Conservation (phyloP, 129 eudicot species). For the Lactuca sativa region DNA sequence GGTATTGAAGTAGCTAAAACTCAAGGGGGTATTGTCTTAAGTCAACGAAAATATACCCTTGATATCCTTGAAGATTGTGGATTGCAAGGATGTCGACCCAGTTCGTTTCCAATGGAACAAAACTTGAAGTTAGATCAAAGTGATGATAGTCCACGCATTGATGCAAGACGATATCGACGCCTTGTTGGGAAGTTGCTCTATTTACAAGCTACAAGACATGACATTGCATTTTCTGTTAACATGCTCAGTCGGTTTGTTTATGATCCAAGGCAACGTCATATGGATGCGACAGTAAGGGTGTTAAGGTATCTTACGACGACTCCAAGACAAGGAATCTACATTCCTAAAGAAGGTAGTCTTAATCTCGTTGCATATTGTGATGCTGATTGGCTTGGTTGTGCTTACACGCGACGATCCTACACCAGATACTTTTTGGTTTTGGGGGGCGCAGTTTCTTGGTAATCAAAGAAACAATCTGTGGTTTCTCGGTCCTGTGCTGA, state of each 20-base stretch:
- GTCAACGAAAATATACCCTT: conserved; percentile 10
- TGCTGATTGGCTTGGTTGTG: conserved; percentile 5
- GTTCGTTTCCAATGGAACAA: neutral
- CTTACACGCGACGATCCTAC: neutral
- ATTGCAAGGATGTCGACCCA: neutral
- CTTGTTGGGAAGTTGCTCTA: neutral
- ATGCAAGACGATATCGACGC: neutral
- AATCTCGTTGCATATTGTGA: too few relatives aligned
- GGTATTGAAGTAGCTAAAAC: neutral
- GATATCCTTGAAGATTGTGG: neutral
- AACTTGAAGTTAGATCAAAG: neutral
- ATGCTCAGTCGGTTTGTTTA: neutral
- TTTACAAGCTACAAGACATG: neutral
- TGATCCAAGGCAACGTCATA: neutral
- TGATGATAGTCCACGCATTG: neutral
- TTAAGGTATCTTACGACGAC: neutral
- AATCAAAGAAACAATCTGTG: neutral
- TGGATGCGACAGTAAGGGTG: neutral
- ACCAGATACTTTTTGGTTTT: neutral
- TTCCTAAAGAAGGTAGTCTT: neutral
- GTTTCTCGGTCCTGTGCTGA: neutral
- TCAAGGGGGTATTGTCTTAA: neutral
- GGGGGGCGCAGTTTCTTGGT: neutral
- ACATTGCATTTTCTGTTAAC: neutral
- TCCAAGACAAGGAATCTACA: neutral